Evolutionary conservation across 306 rosid genomes (phyloP).

Genomic region (Elaeagnus macrophylla): DNA sequence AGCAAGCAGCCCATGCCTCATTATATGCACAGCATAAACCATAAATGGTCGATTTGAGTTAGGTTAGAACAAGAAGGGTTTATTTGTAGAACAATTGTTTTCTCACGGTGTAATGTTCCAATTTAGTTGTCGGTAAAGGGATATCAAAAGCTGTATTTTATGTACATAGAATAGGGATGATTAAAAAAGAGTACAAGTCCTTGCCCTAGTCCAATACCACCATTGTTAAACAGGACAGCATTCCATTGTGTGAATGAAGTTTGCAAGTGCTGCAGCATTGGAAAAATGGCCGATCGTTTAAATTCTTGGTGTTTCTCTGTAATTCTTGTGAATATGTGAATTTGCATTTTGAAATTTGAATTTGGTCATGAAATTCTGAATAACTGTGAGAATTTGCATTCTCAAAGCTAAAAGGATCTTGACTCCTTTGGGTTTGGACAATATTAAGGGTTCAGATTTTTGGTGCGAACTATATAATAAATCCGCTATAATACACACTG

Average conservation of each 20-base stretch:
- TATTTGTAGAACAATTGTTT: slow-evolving; percentile 1
- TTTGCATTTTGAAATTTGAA: too few relatives aligned
- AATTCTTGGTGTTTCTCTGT: too few relatives aligned
- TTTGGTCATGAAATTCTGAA: too few relatives aligned
- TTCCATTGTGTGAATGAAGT: background rate
- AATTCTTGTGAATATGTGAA: too few relatives aligned
- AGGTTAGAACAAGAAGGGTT: background rate
- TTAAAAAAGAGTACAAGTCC: background rate
- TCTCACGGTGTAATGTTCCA: background rate
- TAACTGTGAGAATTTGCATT: too few relatives aligned
- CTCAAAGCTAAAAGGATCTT: too few relatives aligned
- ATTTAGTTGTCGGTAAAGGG: too few relatives aligned
- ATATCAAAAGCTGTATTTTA: slow-evolving; percentile 7
- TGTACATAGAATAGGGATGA: slow-evolving; percentile 13
- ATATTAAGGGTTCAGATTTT: too few relatives aligned
- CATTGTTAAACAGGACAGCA: background rate
- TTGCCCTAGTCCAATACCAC: background rate
- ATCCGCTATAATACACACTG: too few relatives aligned
- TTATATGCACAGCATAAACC: slow-evolving; percentile 80
- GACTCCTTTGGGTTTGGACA: too few relatives aligned
- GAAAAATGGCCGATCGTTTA: background rate
- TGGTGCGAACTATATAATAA: too few relatives aligned
- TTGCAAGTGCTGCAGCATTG: background rate
- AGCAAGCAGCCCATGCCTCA: slow-evolving; percentile 52
- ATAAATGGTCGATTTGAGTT: slow-evolving; percentile 17